Conservation (phyloP, 2,329 filamentous ascomycete genomes). For the Sclerotinia trifoliorum region DNA sequence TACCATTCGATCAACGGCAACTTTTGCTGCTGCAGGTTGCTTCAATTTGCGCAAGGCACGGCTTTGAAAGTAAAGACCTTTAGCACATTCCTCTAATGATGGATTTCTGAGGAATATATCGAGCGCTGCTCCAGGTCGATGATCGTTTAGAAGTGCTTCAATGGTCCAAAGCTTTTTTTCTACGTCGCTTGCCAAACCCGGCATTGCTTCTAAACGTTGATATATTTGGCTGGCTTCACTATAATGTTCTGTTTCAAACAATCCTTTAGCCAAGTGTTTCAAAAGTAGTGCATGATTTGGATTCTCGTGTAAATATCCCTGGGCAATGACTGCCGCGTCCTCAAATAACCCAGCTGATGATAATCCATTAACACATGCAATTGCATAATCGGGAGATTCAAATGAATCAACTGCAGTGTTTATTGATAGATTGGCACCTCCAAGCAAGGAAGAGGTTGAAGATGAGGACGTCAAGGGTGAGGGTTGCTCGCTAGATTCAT, state of each 20-base stretch:
- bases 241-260: slow-evolving; percentile 16
- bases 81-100: background rate
- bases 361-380: slow-evolving; percentile 5
- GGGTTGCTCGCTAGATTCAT: slow-evolving; percentile 2
- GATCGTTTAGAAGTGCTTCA: slow-evolving; percentile 11
- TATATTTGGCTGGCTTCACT: slow-evolving; percentile 17
- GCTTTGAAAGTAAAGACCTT: slow-evolving; percentile 2
- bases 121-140: slow-evolving; percentile 14
- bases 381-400: slow-evolving; percentile 6
- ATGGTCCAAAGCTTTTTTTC: slow-evolving; percentile 14
- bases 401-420: background rate
- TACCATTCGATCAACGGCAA: slow-evolving; percentile 9
- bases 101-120: slow-evolving; percentile 2
- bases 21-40: slow-evolving; percentile 9
- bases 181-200: background rate
- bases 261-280: slow-evolving; percentile 12
- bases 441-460: background rate
- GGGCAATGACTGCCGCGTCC: slow-evolving; percentile 9
- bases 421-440: background rate
- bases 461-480: slow-evolving; percentile 11
- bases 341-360: slow-evolving; percentile 11
- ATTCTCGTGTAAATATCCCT: slow-evolving; percentile 14
- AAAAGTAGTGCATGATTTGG: slow-evolving; percentile 11
- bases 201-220: slow-evolving; percentile 8
- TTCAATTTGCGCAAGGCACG: slow-evolving; percentile 10